A percentile compares a stretch with the other conserved stretches of the same genome.
These are phyloP conservation scores for Rhododendron mucronatum DNA, from an alignment of 148 eudicot species.

Conservation along the genomic window DNA sequence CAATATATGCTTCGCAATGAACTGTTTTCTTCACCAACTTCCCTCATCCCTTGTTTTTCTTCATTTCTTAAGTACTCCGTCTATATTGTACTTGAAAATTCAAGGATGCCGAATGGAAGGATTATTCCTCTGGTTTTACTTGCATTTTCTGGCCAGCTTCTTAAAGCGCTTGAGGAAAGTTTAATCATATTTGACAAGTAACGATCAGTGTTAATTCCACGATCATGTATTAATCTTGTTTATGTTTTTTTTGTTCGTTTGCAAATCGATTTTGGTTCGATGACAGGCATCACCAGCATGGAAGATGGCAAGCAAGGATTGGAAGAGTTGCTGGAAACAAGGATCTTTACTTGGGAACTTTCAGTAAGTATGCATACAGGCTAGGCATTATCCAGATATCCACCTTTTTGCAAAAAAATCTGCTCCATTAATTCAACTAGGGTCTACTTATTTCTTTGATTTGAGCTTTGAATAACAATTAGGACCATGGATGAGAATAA, in stretches of 20 bases:
- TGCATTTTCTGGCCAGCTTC: background rate
- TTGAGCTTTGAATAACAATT: background rate
- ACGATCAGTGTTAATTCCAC: background rate
- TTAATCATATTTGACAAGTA: background rate
- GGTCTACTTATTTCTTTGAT: background rate
- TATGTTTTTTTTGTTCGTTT: background rate
- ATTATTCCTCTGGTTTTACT: background rate
- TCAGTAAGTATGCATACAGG: conserved; percentile 48
- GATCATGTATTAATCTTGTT: background rate
- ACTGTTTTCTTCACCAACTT: no score
- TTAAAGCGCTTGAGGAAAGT: background rate
- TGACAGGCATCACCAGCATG: conserved; percentile 93
- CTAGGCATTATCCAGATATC: background rate
- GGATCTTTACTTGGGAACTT: conserved; percentile 94
- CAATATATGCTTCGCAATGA: background rate
- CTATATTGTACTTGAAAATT: background rate
- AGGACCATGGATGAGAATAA: no score
- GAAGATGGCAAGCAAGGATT: conserved; percentile 99
- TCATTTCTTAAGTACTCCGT: no score
- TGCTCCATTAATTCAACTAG: background rate
- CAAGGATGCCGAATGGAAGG: no score
- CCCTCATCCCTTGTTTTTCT: background rate
- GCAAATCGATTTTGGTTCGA: background rate
- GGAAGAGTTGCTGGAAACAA: conserved; percentile 99
- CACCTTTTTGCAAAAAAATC: background rate